Evolutionary conservation across 2,329 filamentous ascomycete species (phyloP), one percentile per base, ranked within the genome.

Genomic region (Pyrenochaeta sp.): DNA sequence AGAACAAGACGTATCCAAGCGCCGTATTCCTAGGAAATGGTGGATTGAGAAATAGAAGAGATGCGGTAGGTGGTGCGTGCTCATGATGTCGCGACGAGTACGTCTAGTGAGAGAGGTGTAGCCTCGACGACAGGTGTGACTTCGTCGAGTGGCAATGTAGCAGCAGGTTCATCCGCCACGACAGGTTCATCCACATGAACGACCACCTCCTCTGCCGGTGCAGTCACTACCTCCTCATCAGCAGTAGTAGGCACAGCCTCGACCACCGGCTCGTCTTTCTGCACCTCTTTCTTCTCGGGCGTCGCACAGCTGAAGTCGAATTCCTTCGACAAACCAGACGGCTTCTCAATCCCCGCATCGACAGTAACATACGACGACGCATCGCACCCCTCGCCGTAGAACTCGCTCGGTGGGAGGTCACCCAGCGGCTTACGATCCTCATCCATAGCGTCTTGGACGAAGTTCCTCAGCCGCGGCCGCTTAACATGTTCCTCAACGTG

Each of bases 321-420:
- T 54, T 78, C 76, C 63, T 71, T 77, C 0, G 72, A 76, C 62
- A 78, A 51, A 7, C 71, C 52, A 27, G 72, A 76, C 2, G 74
- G 71, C 62, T 69, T 73, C 64, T 75, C 73, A n/a, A 75, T 69
- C 1, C 67, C 66, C 8, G 61, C 68, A 54, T 78, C 74, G 5
- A 78, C 75, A 46, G 74, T 77, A 32, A 77, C 74, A 50, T 74
- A 75, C 2, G 65, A 72, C 9, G 54, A 64, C 1, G 70, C 72
- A 56, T 77, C 73, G 32, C 76, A 71, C 0, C 77, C 78, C n/a
- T 74, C 71, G 24, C 58, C 76, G 52, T 79, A 80, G 62, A 76
- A 80, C 19, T 79, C 74, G 10, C 63, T 62, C n/a, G 75, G 68
- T 9, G 62, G 65, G 10, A 80, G 62, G 39, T 78, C 75, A 7